Conservation (phyloP, 805 yeast species). For the Wickerhamiella lipophila region DNA sequence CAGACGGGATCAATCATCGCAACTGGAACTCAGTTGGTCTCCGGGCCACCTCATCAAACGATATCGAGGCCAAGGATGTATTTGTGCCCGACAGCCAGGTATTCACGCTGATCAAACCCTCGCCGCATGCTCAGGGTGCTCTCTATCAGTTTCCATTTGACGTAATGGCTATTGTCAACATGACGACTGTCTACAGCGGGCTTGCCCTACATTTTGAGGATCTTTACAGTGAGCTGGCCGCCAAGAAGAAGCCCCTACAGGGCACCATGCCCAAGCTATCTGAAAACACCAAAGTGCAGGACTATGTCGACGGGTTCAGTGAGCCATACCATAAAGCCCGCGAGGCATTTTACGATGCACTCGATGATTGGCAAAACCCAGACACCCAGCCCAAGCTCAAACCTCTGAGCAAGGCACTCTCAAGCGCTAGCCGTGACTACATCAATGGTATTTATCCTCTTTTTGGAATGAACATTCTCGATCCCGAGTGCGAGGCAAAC, state of each 20-base stretch:
- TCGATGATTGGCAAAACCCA: background rate
- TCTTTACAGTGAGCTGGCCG: conserved; percentile 6
- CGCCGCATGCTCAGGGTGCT: conserved; percentile 5
- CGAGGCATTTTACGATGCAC: background rate
- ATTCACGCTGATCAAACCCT: conserved; percentile 3
- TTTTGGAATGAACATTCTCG: conserved; percentile 9
- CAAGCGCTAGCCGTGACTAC: background rate
- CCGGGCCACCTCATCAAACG: conserved; percentile 5
- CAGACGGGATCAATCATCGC: background rate
- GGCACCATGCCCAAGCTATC: conserved; percentile 6
- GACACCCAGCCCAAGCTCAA: background rate
- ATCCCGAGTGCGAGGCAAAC: conserved; percentile 7
- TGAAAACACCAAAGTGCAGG: background rate
- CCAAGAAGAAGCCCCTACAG: conserved; percentile 3
- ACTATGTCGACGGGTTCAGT: background rate
- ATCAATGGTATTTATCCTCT: conserved; percentile 4
- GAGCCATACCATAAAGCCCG: background rate
- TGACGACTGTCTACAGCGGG: conserved; percentile 5
- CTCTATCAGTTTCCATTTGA: conserved; percentile 6
- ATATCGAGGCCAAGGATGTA: background rate
- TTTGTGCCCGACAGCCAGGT: conserved; percentile 9
- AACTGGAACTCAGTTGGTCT: conserved; percentile 11
- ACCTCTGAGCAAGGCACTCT: background rate
- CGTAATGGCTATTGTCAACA: conserved; percentile 3
- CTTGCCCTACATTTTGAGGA: conserved; percentile 11